Evolutionary conservation across 331 rosid genomes (phyloP), one percentile per base, ranked within the genome.

Genomic region (Malus hybrid): DNA sequence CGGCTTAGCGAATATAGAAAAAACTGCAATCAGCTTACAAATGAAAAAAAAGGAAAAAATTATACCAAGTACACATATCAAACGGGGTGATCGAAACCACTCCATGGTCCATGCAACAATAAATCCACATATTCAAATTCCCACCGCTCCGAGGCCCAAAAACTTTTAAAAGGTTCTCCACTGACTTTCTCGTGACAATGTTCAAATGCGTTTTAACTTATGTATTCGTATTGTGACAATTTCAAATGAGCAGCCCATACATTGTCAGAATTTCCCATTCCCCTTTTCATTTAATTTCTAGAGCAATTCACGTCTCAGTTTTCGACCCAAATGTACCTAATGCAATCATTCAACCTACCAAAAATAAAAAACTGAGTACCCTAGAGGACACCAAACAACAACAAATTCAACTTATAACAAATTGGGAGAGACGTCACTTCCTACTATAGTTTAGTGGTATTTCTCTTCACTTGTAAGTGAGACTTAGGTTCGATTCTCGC

Each of bases 401-500:
- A 68, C 50, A 74, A 19, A 71, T 61, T 57, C 73, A 67, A 54
- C 72, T 59, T 61, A 6, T 60, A 15, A 83, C 72, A 66, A 75
- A 12, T 67, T 70, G 31, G 80, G 79, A 80, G 85, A 72, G 80
- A 29, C 59, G 42, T 36, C 9, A 34, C 39, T 6, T 33, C 1
- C 2, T 34, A 34, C 1, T 7, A 36, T 3, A 36, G 0, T 34
- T 34, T 7, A 36, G 3, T 36, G 1, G 10, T 36, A 36, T 36
- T 36, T 36, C 10, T 36, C 42, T 36, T 36, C 42, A 2, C 42
- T 36, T 36, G 1, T 8, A 36, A 36, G 3, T 36, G 0, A 36
- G 11, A 36, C 11, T 34, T 7, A 36, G 42, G 42, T 36, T 36
- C 11, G 42, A 36, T 36, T 36, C 10, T 36, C 1, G 42, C 0